Conservation (phyloP, 1,284 basidiomycete genomes). For the Mixia osmundae region DNA sequence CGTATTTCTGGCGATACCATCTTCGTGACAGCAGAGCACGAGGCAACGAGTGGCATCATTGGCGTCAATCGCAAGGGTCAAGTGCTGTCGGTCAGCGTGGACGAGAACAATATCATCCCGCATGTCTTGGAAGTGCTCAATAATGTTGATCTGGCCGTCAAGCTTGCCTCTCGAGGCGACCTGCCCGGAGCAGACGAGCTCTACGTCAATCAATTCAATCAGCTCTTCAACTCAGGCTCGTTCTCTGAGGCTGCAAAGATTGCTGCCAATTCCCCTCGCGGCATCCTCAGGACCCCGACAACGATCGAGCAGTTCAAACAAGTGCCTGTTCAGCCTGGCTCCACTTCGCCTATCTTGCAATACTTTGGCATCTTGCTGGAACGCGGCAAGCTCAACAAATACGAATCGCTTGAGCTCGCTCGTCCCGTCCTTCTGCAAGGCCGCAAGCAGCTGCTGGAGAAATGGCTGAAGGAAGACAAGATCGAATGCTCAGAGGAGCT, state of each 20-base stretch:
- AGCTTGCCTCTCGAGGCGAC: conserved; percentile 88
- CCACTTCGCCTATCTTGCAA: conserved; percentile 86
- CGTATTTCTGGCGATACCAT: conserved; percentile 98
- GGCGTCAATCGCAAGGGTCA: conserved; percentile 94
- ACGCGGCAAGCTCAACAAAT: conserved; percentile 91
- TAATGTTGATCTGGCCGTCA: conserved; percentile 95
- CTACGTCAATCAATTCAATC: conserved; percentile 86
- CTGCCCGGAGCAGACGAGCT: conserved; percentile 94
- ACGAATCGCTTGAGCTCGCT: conserved; percentile 87
- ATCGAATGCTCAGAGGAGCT: conserved; percentile 97
- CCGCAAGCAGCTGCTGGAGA: conserved; percentile 90
- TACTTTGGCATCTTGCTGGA: conserved; percentile 96
- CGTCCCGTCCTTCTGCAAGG: conserved; percentile 90
- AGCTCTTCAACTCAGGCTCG: conserved; percentile 72
- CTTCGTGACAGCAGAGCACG: conserved; percentile 94
- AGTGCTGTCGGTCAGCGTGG: conserved; percentile 85
- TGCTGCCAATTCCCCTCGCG: conserved; percentile 89
- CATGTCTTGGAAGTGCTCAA: conserved; percentile 82
- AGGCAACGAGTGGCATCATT: conserved; percentile 81
- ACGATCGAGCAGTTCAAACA: conserved; percentile 97
- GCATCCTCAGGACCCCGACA: conserved; percentile 80
- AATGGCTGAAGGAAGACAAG: conserved; percentile 99
- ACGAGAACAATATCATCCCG: conserved; percentile 86
- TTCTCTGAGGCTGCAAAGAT: conserved; percentile 94
- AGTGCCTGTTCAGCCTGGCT: conserved; percentile 70